These are phyloP conservation scores for Apiotrichum porosum DNA, from an alignment of 1,284 basidiomycete genomes.

Conservation along the genomic window DNA sequence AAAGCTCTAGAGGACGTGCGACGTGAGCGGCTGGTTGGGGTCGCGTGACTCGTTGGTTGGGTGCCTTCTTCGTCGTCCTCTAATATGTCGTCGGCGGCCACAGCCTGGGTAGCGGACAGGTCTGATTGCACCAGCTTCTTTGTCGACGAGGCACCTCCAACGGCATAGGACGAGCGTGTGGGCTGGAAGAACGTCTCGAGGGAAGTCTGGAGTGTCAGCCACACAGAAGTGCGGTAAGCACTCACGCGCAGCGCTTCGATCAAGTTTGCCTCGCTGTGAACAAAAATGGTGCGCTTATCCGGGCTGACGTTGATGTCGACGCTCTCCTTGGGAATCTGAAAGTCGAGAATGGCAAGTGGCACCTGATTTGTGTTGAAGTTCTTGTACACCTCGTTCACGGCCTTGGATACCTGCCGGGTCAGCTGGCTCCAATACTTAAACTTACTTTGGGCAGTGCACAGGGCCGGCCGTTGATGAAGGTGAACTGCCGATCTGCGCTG, in stretches of 20 bases:
- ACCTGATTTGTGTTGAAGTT: constrained; percentile 74
- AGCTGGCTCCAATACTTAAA: background rate
- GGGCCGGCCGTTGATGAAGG: constrained; percentile 89
- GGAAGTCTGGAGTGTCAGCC: constrained; percentile 48
- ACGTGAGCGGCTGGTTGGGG: no score
- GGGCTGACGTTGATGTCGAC: constrained; percentile 96
- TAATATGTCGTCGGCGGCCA: constrained; percentile 5
- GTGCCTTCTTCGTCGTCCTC: constrained; percentile 11
- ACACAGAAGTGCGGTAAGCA: no score
- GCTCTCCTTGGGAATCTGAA: constrained; percentile 70
- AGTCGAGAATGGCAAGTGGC: constrained; percentile 79
- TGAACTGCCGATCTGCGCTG: constrained; percentile 82
- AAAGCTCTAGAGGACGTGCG: no score
- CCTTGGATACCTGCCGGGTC: constrained; percentile 63
- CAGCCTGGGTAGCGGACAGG: constrained; percentile 12
- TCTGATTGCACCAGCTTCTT: constrained; percentile 12
- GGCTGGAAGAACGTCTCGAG: constrained; percentile 64
- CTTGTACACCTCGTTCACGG: constrained; percentile 84
- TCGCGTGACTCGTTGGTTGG: no score
- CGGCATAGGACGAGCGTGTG: constrained; percentile 63
- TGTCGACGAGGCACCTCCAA: constrained; percentile 49
- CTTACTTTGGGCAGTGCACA: constrained; percentile 70
- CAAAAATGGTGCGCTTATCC: constrained; percentile 89
- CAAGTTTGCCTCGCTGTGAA: constrained; percentile 82
- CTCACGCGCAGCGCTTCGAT: constrained; percentile 71